Evolutionary conservation across 1,284 basidiomycete genomes (phyloP), one percentile per base, ranked within the genome.

Genomic region (Psilocybe mexicana): DNA sequence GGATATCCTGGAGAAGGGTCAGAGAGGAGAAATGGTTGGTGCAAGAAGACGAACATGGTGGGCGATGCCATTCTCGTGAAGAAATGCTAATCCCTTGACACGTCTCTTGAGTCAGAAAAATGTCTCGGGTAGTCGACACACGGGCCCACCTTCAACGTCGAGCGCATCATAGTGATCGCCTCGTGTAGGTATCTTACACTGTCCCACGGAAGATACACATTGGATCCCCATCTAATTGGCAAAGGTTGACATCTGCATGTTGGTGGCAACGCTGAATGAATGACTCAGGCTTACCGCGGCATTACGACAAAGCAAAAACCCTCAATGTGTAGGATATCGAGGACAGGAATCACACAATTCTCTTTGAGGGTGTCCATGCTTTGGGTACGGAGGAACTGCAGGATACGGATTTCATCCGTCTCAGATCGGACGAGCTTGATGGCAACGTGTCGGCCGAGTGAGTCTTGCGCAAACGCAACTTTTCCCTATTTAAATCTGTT

Each of bases 261-360:
- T 6, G 24, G 0, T 12, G 1, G 24, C 2, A 30, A 43, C 11
- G 25, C 8, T 25, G n/a, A 23, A 1, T 25, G 24, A 11, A 28
- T 35, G 28, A 7, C 30, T 26, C 44, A 25, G 14, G 26, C 43
- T 24, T 18, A 67, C 66, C 66, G 62, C 23, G 66, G 66, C 61
- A 65, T 64, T 18, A 65, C 55, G 0, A 46, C 63, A 55, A 67
- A 67, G 25, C 60, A 64, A 35, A 61, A 60, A 8, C 54, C 56
- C 24, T 55, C 47, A 24, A 54, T 55, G 0, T 54, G 56, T 0
- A 67, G 40, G 11, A 67, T 23, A 6, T 65, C 63, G 2, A 67
- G 26, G 1, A 65, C 61, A 1, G 66, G 64, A 8, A 67, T 40
- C 4, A 67, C 43, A 38, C 63, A 63, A n/a, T 62, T 61, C 2